Percentiles rank a stretch among this genome's conserved stretches.
Conservation (phyloP, 2,329 filamentous ascomycete species). For the Ciborinia camelliae region DNA sequence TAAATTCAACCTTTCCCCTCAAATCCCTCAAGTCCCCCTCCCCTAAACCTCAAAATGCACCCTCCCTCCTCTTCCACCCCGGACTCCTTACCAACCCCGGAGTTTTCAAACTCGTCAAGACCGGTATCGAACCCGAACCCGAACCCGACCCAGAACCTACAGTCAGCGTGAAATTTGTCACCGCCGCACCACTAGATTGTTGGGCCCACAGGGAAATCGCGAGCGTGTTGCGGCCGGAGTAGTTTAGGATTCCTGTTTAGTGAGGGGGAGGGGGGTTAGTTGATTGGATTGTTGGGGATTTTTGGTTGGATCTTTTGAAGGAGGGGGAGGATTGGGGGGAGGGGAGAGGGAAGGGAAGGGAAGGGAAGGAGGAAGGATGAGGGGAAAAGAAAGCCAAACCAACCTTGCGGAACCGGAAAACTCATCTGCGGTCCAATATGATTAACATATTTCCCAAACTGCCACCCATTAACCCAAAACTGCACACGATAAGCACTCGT, state of each 20-base stretch:
- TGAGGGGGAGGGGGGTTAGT: conserved; percentile 36
- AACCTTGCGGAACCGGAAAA: conserved; percentile 71
- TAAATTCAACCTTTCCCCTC: too few relatives aligned
- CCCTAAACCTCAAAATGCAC: conserved; percentile 30
- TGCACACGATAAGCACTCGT: conserved; percentile 53
- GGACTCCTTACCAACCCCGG: conserved; percentile 31
- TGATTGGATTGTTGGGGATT: neutral
- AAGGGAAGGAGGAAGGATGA: too few relatives aligned
- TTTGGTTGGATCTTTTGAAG: too few relatives aligned
- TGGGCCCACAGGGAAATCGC: conserved; percentile 65
- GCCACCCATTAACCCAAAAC: conserved; percentile 73
- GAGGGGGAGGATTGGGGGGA: too few relatives aligned
- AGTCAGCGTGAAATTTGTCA: conserved; percentile 32
- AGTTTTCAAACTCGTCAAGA: conserved; percentile 29
- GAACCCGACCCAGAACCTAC: too few relatives aligned
- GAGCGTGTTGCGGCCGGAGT: conserved; percentile 66
- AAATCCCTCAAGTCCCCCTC: too few relatives aligned
- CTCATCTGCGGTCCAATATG: conserved; percentile 71
- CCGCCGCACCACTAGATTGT: conserved; percentile 30
- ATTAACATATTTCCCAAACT: conserved; percentile 65
- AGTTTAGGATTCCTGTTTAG: conserved; percentile 70
- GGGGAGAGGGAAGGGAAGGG: neutral
- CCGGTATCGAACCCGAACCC: conserved; percentile 28
- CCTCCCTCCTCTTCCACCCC: conserved; percentile 30
- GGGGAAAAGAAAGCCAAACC: conserved; percentile 6